Evolutionary conservation across 2,329 filamentous ascomycete species (phyloP).

Genomic region (Alternaria angustiovoidea): DNA sequence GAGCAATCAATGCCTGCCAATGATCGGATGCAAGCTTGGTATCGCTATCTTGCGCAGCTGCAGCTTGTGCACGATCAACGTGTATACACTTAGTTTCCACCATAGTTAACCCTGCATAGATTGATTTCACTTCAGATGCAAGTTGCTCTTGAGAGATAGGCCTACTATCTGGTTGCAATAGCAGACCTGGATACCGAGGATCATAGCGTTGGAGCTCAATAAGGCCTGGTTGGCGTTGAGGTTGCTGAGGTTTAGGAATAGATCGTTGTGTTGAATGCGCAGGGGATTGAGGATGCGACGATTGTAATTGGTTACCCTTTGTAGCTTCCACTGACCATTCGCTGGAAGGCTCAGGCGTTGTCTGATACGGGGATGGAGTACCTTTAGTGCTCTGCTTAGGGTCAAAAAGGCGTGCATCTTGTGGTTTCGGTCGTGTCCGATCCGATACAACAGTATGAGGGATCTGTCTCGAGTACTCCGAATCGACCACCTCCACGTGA

Average conservation of each 20-base stretch:
- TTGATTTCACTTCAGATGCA: slow-evolving; percentile 80
- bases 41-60: slow-evolving; percentile 59
- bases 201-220: slow-evolving; percentile 42
- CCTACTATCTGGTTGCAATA: slow-evolving; percentile 68
- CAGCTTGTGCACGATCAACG: slow-evolving; percentile 71
- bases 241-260: slow-evolving; percentile 16
- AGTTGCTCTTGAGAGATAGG: slow-evolving; percentile 81
- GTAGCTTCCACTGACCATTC: slow-evolving; percentile 34
- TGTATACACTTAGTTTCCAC: slow-evolving; percentile 89
- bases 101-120: slow-evolving; percentile 84
- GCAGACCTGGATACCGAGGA: slow-evolving; percentile 50
- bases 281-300: slow-evolving; percentile 21
- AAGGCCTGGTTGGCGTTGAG: slow-evolving; percentile 45
- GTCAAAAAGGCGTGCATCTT: slow-evolving; percentile 33
- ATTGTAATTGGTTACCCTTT: slow-evolving; percentile 28
- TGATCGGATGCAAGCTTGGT: slow-evolving; percentile 68
- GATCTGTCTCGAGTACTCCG: slow-evolving; percentile 37
- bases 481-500: slow-evolving; percentile 34
- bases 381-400: slow-evolving; percentile 25
- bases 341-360: slow-evolving; percentile 34
- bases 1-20: slow-evolving; percentile 82
- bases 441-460: slow-evolving; percentile 25
- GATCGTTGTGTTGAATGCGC: slow-evolving; percentile 23
- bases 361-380: slow-evolving; percentile 26
- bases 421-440: slow-evolving; percentile 25